phyloP scores from a whole-genome alignment of 495 filamentous ascomycete species.

The Lindgomyces ingoldianus region DNA sequence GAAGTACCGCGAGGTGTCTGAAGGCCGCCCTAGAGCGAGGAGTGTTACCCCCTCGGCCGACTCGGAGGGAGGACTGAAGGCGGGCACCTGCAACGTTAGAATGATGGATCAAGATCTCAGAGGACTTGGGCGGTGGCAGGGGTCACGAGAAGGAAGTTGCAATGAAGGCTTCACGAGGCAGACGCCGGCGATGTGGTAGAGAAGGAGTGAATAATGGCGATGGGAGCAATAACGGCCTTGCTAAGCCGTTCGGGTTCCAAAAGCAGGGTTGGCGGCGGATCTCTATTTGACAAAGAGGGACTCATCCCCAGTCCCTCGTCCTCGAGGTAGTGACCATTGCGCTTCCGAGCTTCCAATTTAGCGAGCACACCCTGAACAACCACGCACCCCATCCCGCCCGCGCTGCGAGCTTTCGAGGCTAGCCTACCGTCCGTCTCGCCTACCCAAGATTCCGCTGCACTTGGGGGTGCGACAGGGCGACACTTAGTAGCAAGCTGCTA shows the following conservation, averaged over 20 bases:
- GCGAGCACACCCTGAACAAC: neutral
- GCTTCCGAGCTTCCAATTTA: neutral
- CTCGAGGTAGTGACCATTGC: neutral
- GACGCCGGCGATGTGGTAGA: neutral
- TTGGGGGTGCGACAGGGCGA: neutral
- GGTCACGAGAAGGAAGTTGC: neutral
- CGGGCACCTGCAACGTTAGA: too few relatives aligned
- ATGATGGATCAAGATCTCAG: neutral
- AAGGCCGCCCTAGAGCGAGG: too few relatives aligned
- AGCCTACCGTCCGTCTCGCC: neutral
- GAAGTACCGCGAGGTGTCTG: neutral
- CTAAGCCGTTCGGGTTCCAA: neutral
- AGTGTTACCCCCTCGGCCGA: too few relatives aligned
- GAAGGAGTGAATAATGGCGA: neutral
- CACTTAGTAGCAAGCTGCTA: neutral
- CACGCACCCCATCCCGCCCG: neutral
- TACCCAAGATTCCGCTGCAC: neutral
- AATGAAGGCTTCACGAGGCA: neutral
- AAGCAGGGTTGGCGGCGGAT: constrained; percentile 6
- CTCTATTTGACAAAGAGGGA: neutral
- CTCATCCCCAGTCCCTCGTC: too few relatives aligned
- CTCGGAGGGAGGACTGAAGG: too few relatives aligned
- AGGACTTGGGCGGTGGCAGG: neutral
- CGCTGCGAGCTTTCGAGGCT: too few relatives aligned
- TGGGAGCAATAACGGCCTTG: neutral